Conservation (phyloP, 2,329 filamentous ascomycete genomes). For the Xylaria sp. region DNA sequence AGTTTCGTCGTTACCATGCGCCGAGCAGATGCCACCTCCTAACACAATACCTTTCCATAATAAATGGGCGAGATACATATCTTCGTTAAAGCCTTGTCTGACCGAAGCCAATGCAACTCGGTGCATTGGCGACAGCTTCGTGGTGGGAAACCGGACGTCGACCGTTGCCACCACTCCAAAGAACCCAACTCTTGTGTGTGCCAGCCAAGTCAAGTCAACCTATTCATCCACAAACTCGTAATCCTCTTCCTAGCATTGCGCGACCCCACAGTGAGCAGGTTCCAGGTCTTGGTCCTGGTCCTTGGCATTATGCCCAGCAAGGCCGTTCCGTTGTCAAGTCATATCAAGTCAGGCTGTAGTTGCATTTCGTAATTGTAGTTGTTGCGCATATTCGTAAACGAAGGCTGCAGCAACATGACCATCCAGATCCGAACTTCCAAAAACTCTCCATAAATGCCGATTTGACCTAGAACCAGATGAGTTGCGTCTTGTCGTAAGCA, state of each 20-base stretch:
- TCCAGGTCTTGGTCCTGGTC: not conserved
- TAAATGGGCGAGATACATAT: constrained; percentile 11
- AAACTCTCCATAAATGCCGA: not conserved
- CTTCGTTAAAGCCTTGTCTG: constrained; percentile 10
- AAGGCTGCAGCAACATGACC: not conserved
- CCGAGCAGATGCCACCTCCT: constrained; percentile 10
- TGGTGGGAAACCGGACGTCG: not conserved
- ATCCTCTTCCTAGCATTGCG: not conserved
- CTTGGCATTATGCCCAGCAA: not conserved
- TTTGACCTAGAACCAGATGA: not conserved
- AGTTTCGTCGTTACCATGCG: constrained; percentile 11
- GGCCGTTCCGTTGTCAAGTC: not conserved
- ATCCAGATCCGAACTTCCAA: not conserved
- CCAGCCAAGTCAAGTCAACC: constrained; percentile 10
- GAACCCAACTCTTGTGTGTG: not conserved
- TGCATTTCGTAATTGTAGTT: not conserved
- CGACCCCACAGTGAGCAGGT: not conserved
- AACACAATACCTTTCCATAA: constrained; percentile 7
- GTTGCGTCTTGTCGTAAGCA: constrained; percentile 18
- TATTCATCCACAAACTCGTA: not conserved
- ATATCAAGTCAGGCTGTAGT: not conserved
- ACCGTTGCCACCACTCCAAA: constrained; percentile 1
- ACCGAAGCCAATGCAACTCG: not conserved
- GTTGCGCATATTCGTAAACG: not conserved
- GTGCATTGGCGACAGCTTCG: not conserved